Conservation (phyloP, 345 rosid genomes). For the Linum trigynum region DNA sequence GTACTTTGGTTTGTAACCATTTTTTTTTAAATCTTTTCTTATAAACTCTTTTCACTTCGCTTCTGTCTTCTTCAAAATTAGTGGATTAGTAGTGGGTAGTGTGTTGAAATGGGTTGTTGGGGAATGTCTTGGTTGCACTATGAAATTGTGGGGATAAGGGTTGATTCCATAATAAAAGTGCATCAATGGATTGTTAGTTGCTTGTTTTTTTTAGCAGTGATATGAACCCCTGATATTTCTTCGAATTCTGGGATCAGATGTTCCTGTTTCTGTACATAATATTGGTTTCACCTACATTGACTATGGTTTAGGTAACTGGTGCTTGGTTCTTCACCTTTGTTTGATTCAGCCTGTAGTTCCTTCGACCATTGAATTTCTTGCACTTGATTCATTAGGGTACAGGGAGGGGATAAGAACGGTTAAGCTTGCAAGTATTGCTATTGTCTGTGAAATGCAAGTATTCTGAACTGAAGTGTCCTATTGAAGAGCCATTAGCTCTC, state of each 20-base stretch:
- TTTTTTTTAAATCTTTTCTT: conserved; percentile 1
- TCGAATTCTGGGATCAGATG: neutral
- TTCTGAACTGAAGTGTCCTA: no score
- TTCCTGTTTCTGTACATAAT: neutral
- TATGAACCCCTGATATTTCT: neutral
- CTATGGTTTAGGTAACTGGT: no score
- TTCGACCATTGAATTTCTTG: no score
- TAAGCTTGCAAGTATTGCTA: no score
- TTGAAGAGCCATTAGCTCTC: no score
- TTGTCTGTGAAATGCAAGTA: no score
- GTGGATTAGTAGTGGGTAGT: conserved; percentile 8
- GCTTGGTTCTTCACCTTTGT: no score
- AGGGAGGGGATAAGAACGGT: no score
- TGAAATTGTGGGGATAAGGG: conserved; percentile 10
- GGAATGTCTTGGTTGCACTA: neutral
- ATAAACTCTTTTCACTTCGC: neutral
- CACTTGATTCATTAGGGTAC: no score
- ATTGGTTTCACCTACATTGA: no score
- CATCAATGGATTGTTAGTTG: conserved; percentile 21
- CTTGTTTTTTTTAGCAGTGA: conserved; percentile 7
- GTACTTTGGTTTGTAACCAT: neutral
- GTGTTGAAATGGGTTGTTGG: conserved; percentile 10
- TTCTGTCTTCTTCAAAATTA: neutral
- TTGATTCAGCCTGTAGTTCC: no score
- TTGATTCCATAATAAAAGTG: conserved; percentile 28